A percentile compares a stretch with the other conserved stretches of the same genome.
Conservation (phyloP, 768 basidiomycete genomes). For the Rhizopogon vinicolor region DNA sequence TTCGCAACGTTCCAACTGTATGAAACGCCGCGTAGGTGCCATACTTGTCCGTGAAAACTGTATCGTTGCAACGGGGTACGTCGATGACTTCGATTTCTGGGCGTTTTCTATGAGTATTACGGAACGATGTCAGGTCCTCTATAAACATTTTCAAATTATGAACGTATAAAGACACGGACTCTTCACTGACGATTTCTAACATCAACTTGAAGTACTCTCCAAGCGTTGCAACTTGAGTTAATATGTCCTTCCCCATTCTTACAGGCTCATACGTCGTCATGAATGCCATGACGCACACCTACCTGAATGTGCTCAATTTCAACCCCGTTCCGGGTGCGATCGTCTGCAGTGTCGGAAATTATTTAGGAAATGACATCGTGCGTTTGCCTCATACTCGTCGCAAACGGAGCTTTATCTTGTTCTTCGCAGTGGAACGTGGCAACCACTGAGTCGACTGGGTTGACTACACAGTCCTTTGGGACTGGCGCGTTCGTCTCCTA, state of each 20-base stretch:
- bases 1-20: constrained; percentile 88
- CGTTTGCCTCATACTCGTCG: not conserved
- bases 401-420: not conserved
- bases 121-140: too few species aligned
- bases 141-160: too few species aligned
- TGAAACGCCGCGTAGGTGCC: constrained; percentile 96
- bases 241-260: constrained; percentile 1
- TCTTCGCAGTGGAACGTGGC: constrained; percentile 6
- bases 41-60: constrained; percentile 84
- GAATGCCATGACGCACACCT: constrained; percentile 8
- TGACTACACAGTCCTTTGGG: constrained; percentile 3
- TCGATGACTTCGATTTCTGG: not conserved
- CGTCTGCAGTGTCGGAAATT: constrained; percentile 8
- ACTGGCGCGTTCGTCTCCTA: constrained; percentile 1
- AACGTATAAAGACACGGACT: too few species aligned
- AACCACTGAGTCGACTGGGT: not conserved
- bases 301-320: constrained; percentile 4
- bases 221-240: not conserved
- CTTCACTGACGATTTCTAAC: too few species aligned
- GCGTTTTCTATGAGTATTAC: not conserved
- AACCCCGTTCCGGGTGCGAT: not conserved
- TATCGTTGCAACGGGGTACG: constrained; percentile 74
- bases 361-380: constrained; percentile 6
- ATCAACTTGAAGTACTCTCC: not conserved
- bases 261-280: constrained; percentile 7